A percentile compares a stretch with the other conserved stretches of the same genome.
Evolutionary conservation across 306 rosid species (phyloP).

Genomic region (Potentilla sterilis): DNA sequence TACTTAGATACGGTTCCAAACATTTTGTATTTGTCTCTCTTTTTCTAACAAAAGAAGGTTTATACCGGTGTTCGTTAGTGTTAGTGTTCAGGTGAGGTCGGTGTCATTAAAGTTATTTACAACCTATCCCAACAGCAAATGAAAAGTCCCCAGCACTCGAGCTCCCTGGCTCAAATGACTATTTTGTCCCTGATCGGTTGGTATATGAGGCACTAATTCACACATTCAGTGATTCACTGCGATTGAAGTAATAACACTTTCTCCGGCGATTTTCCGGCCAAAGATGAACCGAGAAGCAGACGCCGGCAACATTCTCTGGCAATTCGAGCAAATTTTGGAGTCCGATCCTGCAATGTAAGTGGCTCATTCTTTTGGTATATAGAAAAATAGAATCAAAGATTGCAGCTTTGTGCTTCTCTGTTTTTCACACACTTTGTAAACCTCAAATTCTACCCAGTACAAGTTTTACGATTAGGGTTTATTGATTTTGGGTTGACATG

Average conservation of each 20-base stretch:
- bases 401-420: background rate
- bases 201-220: background rate
- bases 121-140: background rate
- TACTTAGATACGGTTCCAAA: too few relatives aligned
- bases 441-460: background rate
- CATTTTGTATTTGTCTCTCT: too few relatives aligned
- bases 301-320: conserved; percentile 44
- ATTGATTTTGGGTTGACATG: background rate
- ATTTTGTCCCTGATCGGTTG: background rate
- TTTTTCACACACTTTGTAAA: background rate
- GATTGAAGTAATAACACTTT: background rate
- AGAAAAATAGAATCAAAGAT: background rate
- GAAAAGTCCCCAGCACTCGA: background rate
- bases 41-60: too few relatives aligned
- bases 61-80: too few relatives aligned
- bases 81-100: background rate
- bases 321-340: conserved; percentile 62
- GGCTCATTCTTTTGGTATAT: background rate
- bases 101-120: background rate
- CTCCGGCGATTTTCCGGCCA: conserved; percentile 1
- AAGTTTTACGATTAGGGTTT: background rate
- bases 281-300: conserved; percentile 40
- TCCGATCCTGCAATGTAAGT: conserved; percentile 72
- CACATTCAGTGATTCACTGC: background rate
- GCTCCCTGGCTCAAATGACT: background rate